phyloP scores from a whole-genome alignment of 2,329 filamentous ascomycete species.

The Cercospora nicotianae region DNA sequence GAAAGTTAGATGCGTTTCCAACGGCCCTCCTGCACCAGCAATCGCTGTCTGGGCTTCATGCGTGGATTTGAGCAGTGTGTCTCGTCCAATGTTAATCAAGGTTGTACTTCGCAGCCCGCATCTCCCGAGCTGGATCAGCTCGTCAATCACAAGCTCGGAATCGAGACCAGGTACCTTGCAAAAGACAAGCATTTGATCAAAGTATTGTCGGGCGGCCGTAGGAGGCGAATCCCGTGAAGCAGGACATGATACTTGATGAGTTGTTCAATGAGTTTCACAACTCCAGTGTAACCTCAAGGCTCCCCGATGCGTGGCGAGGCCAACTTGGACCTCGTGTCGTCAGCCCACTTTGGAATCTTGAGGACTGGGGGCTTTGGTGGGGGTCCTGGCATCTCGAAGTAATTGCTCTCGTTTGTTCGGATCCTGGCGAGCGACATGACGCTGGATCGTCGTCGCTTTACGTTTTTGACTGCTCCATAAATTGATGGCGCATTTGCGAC shows the following conservation, averaged over 20 bases:
- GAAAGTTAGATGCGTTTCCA: not conserved
- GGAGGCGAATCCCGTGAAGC: not conserved
- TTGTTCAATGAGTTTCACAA: not conserved
- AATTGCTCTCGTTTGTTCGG: not conserved
- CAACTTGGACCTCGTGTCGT: not conserved
- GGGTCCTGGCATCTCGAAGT: not conserved
- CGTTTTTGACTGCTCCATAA: slow-evolving; percentile 22
- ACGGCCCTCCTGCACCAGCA: not conserved
- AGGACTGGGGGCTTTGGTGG: not conserved
- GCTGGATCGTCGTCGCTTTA: slow-evolving; percentile 16
- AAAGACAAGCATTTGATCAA: not conserved
- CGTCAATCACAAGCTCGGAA: not conserved
- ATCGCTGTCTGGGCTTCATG: not conserved
- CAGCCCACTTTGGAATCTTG: not conserved
- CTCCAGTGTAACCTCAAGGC: not conserved
- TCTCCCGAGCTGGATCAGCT: not conserved
- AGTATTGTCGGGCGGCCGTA: not conserved
- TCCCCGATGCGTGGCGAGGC: not conserved
- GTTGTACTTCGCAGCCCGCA: not conserved
- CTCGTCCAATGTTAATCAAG: not conserved
- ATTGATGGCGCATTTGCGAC: slow-evolving; percentile 24
- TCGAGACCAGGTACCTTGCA: not conserved
- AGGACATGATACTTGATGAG: not conserved
- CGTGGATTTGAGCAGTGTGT: not conserved
- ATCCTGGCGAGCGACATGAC: slow-evolving; percentile 6